Conservation (phyloP, 1,284 basidiomycete species). For the Moesziomyces globuligerus region DNA sequence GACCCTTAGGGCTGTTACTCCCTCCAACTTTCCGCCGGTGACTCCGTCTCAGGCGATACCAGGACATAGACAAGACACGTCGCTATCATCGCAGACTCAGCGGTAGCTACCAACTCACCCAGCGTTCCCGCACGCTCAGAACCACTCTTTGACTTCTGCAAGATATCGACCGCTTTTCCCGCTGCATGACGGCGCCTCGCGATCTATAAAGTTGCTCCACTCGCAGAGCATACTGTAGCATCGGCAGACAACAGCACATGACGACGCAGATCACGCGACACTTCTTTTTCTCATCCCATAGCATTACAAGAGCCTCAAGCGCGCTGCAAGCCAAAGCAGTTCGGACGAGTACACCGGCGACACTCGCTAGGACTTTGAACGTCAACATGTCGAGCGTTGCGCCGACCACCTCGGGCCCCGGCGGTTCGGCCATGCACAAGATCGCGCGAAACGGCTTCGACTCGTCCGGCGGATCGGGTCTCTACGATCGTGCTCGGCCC, state of each 20-base stretch:
- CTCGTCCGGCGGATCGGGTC: constrained; percentile 35
- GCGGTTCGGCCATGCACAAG: constrained; percentile 39
- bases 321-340: neutral
- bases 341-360: neutral
- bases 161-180: constrained; percentile 8
- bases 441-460: constrained; percentile 55
- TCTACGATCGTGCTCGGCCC: constrained; percentile 57
- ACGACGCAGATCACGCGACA: constrained; percentile 7
- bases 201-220: neutral
- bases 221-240: too few relatives aligned
- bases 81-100: neutral
- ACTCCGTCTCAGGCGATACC: constrained; percentile 1
- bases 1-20: too few relatives aligned
- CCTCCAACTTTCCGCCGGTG: neutral
- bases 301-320: neutral
- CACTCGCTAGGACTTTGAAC: neutral
- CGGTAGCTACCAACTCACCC: too few relatives aligned
- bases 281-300: neutral
- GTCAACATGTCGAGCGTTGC: constrained; percentile 17
- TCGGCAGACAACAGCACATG: constrained; percentile 5
- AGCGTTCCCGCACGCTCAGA: too few relatives aligned
- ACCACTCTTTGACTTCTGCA: neutral
- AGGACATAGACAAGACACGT: neutral
- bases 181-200: neutral
- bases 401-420: neutral